Base-by-base conservation (phyloP, 805 yeast species). In the Yamadazyma akitaensis region DNA sequence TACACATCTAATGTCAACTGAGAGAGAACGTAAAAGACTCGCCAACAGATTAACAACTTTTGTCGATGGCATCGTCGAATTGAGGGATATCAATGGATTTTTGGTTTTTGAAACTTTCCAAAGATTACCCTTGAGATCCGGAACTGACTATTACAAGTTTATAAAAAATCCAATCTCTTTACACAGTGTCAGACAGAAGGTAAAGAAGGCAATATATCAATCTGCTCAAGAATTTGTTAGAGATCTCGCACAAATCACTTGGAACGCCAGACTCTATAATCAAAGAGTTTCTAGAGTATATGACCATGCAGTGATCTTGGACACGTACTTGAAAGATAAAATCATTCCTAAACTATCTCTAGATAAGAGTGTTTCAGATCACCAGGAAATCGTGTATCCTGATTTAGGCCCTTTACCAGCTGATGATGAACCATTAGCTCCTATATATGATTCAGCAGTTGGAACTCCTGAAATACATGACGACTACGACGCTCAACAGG, bases 251-350 rank as follows among this genome's bases (percentile, higher is more conserved):
- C 95, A 88, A 63, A 85, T 92, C 43, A 79, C 88, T 1, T 88
- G 96, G 90, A 92, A 92, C 60, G 97, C 97, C 2, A 79, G 88
- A 50, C 79, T 84, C 40, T 92, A 84, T 65, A 92, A 92, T 64
- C 82, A 81, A 48, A 82, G 81, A 51, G 82, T 76, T 12, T 80
- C 90, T 0, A 70, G 70, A 14, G 84, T 86, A 44, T 86, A 85
- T 64, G 72, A 73, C 19, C 86, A 85, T 55, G 97, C 90, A 3
- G 70, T 73, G 16, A 69, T 81, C 18, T 63, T 84, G 51, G 84
- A 84, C 55, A 62, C 71, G 37, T 81, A 64, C 59, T 60, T 84
- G 40, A 65, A 62, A 45, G 71, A 73, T 8, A 64, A 63, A 37
- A 68, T 73, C 26, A 69, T 85, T 28, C 82, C 84, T 12, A 64